phyloP scores from a whole-genome alignment of 2,329 filamentous ascomycete species.

The Diatrype stigma region DNA sequence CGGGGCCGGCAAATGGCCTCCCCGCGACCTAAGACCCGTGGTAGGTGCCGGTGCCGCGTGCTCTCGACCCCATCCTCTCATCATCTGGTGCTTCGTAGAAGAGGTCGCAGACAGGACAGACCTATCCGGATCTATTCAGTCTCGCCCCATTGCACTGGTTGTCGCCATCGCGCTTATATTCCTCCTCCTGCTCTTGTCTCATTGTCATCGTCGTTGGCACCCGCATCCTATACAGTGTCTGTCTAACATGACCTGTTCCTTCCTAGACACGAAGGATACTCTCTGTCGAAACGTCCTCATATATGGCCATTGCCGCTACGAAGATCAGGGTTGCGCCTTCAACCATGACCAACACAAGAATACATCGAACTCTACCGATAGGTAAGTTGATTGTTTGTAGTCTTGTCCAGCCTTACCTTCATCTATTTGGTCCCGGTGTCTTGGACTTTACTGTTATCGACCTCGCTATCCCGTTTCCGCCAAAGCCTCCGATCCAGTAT shows the following conservation, averaged over 20 bases:
- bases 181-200: no score
- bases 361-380: slow-evolving; percentile 30
- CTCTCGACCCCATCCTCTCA: no score
- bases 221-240: neutral
- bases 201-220: no score
- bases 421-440: neutral
- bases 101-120: no score
- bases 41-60: slow-evolving; percentile 21
- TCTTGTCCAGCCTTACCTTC: neutral
- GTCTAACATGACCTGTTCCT: neutral
- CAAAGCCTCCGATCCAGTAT: no score
- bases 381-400: slow-evolving; percentile 21
- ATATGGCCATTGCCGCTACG: slow-evolving; percentile 88
- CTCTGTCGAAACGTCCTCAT: slow-evolving; percentile 90
- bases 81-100: no score
- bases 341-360: slow-evolving; percentile 75
- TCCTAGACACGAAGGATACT: slow-evolving; percentile 76
- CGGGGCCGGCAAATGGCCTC: slow-evolving; percentile 31
- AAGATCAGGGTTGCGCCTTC: slow-evolving; percentile 87
- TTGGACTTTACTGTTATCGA: neutral
- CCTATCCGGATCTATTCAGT: no score
- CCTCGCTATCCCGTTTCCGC: neutral
- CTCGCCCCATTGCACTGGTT: no score
- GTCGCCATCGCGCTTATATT: no score
- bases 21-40: slow-evolving; percentile 32